Conservation (phyloP, 73 alveolate species). For the Stentor coeruleus region DNA sequence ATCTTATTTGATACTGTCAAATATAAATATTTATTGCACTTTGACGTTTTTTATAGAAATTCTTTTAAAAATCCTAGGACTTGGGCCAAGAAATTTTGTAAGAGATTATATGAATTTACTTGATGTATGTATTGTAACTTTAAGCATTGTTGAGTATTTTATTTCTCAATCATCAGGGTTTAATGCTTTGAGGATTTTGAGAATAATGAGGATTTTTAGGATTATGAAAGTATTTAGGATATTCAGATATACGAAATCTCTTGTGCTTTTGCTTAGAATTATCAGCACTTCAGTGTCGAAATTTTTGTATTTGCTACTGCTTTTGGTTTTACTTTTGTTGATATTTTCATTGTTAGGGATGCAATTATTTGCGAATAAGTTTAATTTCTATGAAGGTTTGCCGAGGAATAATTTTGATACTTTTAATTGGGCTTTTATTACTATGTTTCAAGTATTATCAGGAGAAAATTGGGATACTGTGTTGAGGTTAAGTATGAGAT, state of each 20-base stretch:
- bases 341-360: conserved; percentile 93
- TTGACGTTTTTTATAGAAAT: conserved; percentile 50
- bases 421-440: conserved; percentile 75
- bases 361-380: conserved; percentile 89
- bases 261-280: conserved; percentile 72
- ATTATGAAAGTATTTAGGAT: conserved; percentile 84
- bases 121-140: conserved; percentile 74
- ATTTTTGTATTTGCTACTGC: conserved; percentile 52
- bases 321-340: conserved; percentile 82
- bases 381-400: conserved; percentile 40
- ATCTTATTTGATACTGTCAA: not conserved
- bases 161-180: conserved; percentile 32
- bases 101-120: conserved; percentile 65
- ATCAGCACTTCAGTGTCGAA: conserved; percentile 39
- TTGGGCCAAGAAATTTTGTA: conserved; percentile 54
- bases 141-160: conserved; percentile 79
- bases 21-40: not conserved
- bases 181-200: conserved; percentile 72
- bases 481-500: conserved; percentile 28
- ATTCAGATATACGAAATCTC: conserved; percentile 82
- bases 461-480: conserved; percentile 91
- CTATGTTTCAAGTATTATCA: conserved; percentile 90
- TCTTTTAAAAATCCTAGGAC: conserved; percentile 60
- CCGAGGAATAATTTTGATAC: conserved; percentile 79
- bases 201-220: conserved; percentile 90